Evolutionary conservation across 2,329 filamentous ascomycete genomes (phyloP).

Genomic region (Graphilbum sp.): DNA sequence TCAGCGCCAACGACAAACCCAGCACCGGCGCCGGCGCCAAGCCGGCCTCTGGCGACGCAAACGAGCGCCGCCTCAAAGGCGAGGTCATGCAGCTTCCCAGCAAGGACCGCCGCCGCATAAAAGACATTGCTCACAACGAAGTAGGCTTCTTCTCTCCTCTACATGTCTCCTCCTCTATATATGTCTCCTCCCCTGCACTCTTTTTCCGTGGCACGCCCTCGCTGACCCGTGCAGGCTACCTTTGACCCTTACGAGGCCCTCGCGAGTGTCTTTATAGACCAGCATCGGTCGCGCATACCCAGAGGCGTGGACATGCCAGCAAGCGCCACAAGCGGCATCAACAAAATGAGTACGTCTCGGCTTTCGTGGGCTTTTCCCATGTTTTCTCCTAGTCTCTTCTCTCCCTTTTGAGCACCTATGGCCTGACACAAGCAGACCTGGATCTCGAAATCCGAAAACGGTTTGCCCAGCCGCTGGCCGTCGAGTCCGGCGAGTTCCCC

Average conservation of each 20-base stretch:
- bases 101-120: constrained; percentile 48
- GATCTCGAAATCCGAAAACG: constrained; percentile 52
- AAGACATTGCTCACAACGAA: constrained; percentile 45
- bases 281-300: constrained; percentile 26
- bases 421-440: constrained; percentile 33
- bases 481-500: constrained; percentile 54
- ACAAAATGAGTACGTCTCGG: constrained; percentile 54
- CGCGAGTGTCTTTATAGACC: constrained; percentile 33
- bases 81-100: constrained; percentile 57
- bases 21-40: constrained; percentile 39
- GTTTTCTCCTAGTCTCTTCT: background rate
- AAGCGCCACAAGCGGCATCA: constrained; percentile 51
- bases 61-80: constrained; percentile 48
- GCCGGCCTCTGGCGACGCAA: constrained; percentile 46
- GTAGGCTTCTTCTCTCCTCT: constrained; percentile 23
- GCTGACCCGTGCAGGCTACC: constrained; percentile 11
- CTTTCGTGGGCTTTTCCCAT: background rate
- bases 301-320: constrained; percentile 45
- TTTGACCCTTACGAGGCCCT: constrained; percentile 37
- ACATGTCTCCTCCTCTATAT: too few relatives aligned
- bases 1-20: constrained; percentile 55
- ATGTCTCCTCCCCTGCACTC: too few relatives aligned
- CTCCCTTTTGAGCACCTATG: too few relatives aligned
- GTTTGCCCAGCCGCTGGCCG: constrained; percentile 44
- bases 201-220: background rate